Conservation (phyloP, 2,329 filamentous ascomycete species). For the Talaromyces verruculosus region DNA sequence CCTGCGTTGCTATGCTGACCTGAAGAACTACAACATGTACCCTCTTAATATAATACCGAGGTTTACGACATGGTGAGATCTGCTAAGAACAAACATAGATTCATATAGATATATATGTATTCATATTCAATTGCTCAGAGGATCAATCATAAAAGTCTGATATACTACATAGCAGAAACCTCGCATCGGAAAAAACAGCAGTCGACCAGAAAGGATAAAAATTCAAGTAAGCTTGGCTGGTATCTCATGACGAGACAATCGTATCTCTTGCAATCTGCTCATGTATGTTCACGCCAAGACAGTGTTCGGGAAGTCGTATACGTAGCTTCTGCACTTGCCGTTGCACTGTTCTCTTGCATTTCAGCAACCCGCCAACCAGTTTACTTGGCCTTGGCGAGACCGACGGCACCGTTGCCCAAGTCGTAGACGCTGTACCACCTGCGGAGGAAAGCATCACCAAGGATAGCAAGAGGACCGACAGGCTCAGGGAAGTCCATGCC, state of each 20-base stretch:
- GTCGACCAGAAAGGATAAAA: conserved; percentile 10
- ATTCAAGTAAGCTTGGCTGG: conserved; percentile 14
- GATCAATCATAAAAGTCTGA: conserved; percentile 4
- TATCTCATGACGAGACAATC: conserved; percentile 14
- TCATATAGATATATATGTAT: conserved; percentile 6
- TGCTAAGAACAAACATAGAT: neutral
- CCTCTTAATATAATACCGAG: too few relatives aligned
- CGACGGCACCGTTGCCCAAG: conserved; percentile 82
- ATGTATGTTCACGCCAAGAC: conserved; percentile 11
- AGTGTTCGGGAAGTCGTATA: neutral
- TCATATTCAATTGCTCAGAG: conserved; percentile 1
- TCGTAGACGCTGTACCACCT: conserved; percentile 88
- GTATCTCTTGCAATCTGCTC: conserved; percentile 9
- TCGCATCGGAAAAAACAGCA: conserved; percentile 12
- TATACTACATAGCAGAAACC: conserved; percentile 19
- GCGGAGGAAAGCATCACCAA: conserved; percentile 66
- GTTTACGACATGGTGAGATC: neutral
- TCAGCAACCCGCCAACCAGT: conserved; percentile 19
- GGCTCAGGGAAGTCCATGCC: conserved; percentile 89
- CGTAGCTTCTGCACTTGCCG: neutral
- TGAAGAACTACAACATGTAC: neutral
- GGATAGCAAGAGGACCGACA: conserved; percentile 86
- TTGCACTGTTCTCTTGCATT: neutral
- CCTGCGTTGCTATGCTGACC: neutral
- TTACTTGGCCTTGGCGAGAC: conserved; percentile 81